Base-by-base conservation (phyloP, 2,329 filamentous ascomycete species). In the Monosporascus ibericus region DNA sequence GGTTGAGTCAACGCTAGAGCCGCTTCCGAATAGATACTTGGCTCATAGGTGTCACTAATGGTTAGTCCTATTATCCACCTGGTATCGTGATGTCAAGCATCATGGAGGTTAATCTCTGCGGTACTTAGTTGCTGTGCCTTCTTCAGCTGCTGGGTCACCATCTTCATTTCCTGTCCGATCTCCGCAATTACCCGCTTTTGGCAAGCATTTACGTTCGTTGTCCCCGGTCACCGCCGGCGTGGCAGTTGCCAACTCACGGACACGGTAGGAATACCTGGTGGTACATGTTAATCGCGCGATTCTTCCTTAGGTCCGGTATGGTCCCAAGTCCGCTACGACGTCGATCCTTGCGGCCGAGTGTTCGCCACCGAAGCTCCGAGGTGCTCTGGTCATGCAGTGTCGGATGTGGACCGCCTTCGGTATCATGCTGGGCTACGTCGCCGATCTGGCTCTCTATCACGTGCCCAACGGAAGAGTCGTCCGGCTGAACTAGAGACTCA, bases 321-420 rank as follows among this genome's bases (percentile, higher is more conserved):
- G 86, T 0, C 80, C 84, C 20, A 88, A 88, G 65, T 82, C 82
- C 1, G 83, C 85, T 0, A 89, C 86, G 0, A 84, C 86, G 5
- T 72, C 86, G 0, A 81, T 89, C 37, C 88, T 87, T 56, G 82
- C 84, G 0, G 86, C 86, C 3, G 86, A 89, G 65, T 85, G 78
- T 39, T 79, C 82, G 0, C 85, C 85, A 0, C 80, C 84, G 0
- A 70, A 68, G 42, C 81, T 88, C 44, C 79, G 85, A 52, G 85
- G 85, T 48, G 85, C 84, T 1, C 71, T 90, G 5, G 85, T 88
- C 36, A 90, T 90, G 86, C 80, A 82, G 61, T 88, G 84, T 84
- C 84, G 87, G 66, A 69, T 75, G 67, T 76, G 73, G 73, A 76
- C 73, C 0, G 74, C 74, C 1, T 79, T 80, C 48, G 76, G 78